Conservation (phyloP, 352 stramenopile species). For the Phytophthora pseudosyringae region DNA sequence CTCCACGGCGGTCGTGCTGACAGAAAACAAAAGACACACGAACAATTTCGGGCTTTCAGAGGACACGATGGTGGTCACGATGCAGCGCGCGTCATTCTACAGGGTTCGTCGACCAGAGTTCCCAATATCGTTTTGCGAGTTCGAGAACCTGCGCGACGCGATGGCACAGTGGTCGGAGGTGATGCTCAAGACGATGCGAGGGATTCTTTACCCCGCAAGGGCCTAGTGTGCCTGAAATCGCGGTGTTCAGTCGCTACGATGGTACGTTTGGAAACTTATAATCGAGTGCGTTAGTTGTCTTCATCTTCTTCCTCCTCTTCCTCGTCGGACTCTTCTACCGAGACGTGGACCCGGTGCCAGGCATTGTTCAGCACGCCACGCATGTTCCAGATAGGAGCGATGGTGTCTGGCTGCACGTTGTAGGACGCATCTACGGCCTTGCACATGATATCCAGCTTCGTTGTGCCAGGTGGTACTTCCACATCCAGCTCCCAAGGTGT, state of each 20-base stretch:
- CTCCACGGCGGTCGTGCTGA: conserved; percentile 32
- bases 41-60: not conserved
- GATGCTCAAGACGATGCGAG: conserved; percentile 32
- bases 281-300: no score
- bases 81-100: conserved; percentile 29
- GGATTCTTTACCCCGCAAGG: conserved; percentile 24
- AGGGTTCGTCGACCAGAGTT: conserved; percentile 30
- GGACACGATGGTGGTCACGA: conserved; percentile 27
- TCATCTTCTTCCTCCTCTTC: conserved; percentile 44
- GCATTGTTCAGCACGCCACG: conserved; percentile 97
- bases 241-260: no score
- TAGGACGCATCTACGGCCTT: conserved; percentile 96
- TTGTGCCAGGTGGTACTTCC: conserved; percentile 82
- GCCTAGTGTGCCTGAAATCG: not conserved
- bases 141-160: conserved; percentile 24
- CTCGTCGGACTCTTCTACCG: conserved; percentile 56
- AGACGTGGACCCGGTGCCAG: conserved; percentile 92
- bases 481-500: conserved; percentile 96
- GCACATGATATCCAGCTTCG: conserved; percentile 89
- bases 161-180: conserved; percentile 25
- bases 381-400: conserved; percentile 97
- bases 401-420: conserved; percentile 97
- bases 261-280: not conserved
- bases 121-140: conserved; percentile 13
- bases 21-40: conserved; percentile 5